Evolutionary conservation across 2,329 filamentous ascomycete species (phyloP).

Genomic region (Venturia carpophila): DNA sequence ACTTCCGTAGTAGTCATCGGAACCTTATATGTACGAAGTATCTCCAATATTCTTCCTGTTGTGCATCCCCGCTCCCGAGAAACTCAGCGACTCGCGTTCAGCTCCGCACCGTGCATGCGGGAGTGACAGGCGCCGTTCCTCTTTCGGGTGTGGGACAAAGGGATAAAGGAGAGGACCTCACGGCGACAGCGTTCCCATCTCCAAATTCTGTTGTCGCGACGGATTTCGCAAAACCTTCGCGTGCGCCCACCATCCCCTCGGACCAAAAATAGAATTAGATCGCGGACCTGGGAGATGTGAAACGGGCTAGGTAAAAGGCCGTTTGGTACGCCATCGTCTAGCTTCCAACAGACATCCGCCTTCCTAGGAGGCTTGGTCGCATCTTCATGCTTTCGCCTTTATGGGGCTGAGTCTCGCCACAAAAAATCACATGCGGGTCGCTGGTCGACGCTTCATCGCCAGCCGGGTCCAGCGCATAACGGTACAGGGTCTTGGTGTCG

Average conservation of each 20-base stretch:
- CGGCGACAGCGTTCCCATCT: not conserved
- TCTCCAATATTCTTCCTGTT: not conserved
- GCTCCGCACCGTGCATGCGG: not conserved
- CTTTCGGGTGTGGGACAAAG: not conserved
- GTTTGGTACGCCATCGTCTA: not conserved
- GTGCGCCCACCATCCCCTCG: not conserved
- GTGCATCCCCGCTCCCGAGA: not conserved
- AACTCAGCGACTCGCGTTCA: not conserved
- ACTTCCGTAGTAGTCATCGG: not conserved
- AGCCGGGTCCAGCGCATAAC: not conserved
- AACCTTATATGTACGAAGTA: not conserved
- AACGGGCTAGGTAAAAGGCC: not conserved
- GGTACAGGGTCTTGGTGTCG: not conserved
- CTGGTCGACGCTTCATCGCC: not conserved
- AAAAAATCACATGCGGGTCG: not conserved
- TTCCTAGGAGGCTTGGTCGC: not conserved
- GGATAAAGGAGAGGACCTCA: not conserved
- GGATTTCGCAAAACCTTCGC: not conserved
- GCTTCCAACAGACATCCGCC: not conserved
- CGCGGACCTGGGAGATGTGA: not conserved
- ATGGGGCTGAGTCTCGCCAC: not conserved
- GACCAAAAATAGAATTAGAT: not conserved
- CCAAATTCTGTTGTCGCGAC: not conserved
- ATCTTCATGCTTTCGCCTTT: not conserved
- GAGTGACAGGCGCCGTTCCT: not conserved